Conservation (phyloP, 148 eudicot genomes). For the Tetragonia tetragonoides region DNA sequence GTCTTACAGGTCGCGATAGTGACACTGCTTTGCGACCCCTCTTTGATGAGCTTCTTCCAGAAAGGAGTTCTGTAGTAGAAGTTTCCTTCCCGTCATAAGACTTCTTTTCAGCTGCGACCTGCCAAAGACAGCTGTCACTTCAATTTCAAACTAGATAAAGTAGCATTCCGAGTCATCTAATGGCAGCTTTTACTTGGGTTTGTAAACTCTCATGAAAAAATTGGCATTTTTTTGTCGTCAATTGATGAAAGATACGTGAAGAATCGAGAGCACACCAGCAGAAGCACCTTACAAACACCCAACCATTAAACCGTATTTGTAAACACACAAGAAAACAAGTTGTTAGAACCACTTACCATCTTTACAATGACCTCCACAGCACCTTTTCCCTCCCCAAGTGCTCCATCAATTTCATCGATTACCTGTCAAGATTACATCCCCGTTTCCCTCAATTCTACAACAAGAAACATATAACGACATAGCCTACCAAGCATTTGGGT, state of each 20-base stretch:
- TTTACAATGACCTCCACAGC: conserved; percentile 86
- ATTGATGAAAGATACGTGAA: too few relatives aligned
- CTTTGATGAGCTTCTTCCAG: conserved; percentile 48
- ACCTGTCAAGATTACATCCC: conserved; percentile 41
- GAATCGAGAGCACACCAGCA: neutral
- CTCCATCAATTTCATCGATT: conserved; percentile 99
- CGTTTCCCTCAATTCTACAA: conserved; percentile 6
- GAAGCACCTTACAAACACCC: neutral
- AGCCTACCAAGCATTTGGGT: conserved; percentile 93
- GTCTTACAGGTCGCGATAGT: conserved; percentile 85
- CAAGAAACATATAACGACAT: conserved; percentile 10
- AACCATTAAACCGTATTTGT: neutral
- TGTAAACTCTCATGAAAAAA: too few relatives aligned
- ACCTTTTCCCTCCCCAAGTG: conserved; percentile 98
- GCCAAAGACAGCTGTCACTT: conserved; percentile 18
- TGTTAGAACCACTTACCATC: conserved; percentile 47
- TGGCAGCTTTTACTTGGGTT: too few relatives aligned
- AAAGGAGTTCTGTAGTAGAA: conserved; percentile 39
- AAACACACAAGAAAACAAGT: neutral
- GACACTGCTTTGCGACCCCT: conserved; percentile 58
- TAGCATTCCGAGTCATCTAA: neutral
- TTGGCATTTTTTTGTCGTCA: too few relatives aligned
- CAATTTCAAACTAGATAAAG: neutral
- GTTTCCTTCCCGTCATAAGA: conserved; percentile 50
- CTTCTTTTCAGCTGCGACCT: conserved; percentile 77